Percentiles rank a stretch among this genome's conserved stretches.
phyloP scores from a whole-genome alignment of 139 green algal genomes.

The Picochlorum sp. region DNA sequence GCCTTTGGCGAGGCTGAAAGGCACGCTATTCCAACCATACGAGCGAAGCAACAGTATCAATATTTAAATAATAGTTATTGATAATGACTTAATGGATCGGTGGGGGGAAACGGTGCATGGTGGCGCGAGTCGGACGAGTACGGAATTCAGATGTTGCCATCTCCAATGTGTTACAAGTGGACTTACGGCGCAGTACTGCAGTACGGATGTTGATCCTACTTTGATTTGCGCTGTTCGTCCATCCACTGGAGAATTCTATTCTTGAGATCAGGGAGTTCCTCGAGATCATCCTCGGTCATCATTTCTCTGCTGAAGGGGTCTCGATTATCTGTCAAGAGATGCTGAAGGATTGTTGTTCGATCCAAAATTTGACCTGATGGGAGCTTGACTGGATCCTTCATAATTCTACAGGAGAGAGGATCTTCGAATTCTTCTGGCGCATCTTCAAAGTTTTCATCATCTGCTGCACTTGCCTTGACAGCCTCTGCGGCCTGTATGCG shows the following conservation, averaged over 20 bases:
- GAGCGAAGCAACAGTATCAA: too few species aligned
- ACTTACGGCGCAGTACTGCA: not conserved
- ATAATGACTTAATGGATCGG: too few species aligned
- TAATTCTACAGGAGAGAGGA: conserved; percentile 76
- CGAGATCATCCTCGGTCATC: conserved; percentile 49
- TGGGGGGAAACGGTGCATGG: too few species aligned
- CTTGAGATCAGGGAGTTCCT: conserved; percentile 63
- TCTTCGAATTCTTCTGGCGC: conserved; percentile 88
- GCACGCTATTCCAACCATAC: too few species aligned
- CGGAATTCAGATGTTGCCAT: too few species aligned
- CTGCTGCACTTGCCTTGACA: conserved; percentile 21
- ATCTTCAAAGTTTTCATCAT: conserved; percentile 62
- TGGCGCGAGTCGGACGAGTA: too few species aligned
- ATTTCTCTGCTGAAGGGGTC: conserved; percentile 82
- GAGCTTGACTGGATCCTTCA: conserved; percentile 82
- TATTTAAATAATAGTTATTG: too few species aligned
- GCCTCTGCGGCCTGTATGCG: conserved; percentile 14
- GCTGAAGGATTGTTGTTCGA: conserved; percentile 73
- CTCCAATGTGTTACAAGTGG: too few species aligned
- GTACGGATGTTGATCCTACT: not conserved
- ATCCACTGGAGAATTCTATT: conserved; percentile 67
- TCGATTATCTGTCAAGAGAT: conserved; percentile 73
- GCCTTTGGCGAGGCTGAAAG: too few species aligned
- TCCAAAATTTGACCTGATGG: conserved; percentile 65
- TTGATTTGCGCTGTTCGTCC: conserved; percentile 24